These are phyloP conservation scores for Pistacia vera DNA, from an alignment of 345 rosid species.

Conservation along the genomic window DNA sequence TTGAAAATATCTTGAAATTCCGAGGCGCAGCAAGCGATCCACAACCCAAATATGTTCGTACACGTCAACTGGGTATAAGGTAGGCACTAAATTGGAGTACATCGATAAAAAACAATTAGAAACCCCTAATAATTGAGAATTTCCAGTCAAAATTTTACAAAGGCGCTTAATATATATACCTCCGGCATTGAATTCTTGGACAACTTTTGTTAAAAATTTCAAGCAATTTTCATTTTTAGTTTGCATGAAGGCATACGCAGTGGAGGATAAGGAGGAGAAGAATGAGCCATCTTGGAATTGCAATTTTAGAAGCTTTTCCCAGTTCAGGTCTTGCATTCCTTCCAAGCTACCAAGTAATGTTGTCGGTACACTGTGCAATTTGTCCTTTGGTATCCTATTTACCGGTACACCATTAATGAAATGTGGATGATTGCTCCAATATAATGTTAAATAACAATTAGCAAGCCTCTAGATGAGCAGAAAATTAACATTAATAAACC, in stretches of 20 bases:
- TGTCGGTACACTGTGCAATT: constrained; percentile 86
- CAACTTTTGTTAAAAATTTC: constrained; percentile 53
- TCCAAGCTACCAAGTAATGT: constrained; percentile 94
- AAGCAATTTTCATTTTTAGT: constrained; percentile 71
- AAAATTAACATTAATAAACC: background rate
- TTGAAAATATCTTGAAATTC: constrained; percentile 80
- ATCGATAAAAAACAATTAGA: no score
- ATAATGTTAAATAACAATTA: background rate
- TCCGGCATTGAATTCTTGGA: constrained; percentile 82
- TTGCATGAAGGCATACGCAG: constrained; percentile 87
- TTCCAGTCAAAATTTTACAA: background rate
- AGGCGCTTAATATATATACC: constrained; percentile 43
- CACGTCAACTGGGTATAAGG: constrained; percentile 87
- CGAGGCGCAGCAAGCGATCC: constrained; percentile 89
- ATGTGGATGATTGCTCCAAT: background rate
- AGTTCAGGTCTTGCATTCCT: constrained; percentile 78
- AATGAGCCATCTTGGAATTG: constrained; percentile 86
- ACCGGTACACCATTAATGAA: constrained; percentile 14
- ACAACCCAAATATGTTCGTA: constrained; percentile 91
- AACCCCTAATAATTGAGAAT: background rate
- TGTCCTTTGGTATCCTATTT: constrained; percentile 84
- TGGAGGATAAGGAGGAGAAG: constrained; percentile 90
- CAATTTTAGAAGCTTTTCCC: constrained; percentile 83
- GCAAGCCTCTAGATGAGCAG: background rate
- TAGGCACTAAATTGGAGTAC: constrained; percentile 57